Evolutionary conservation across 176 grass and related monocot species (phyloP), one percentile per base, ranked within the genome.

Genomic region (Eleusine indica): DNA sequence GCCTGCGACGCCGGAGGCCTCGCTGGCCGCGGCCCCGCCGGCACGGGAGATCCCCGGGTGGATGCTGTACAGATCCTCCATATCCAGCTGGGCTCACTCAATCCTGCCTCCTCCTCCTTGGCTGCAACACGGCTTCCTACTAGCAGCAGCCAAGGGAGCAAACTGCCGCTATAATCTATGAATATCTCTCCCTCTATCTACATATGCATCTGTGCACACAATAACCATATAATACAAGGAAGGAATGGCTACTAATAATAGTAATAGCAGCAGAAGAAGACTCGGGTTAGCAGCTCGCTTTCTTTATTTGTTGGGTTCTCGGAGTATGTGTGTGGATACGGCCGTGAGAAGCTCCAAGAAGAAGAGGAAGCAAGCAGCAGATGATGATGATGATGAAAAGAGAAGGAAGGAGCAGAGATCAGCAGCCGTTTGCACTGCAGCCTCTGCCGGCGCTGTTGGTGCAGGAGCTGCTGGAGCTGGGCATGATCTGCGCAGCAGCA

Each of bases 11-110:
- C 62, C 84, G 42, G 88, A 90, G 41, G 84, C 77, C 66, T 82
- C 87, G 49, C 80, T 80, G 54, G 62, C 66, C 21, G 83, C 68
- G 5, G 75, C 75, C 56, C 84, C 88, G 60, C 84, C 88, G 60
- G 87, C 68, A 63, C 86, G 57, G 16, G 85, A 80, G 83, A 94
- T 89, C 60, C 90, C 92, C 35, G 93, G 93, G 51, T 96, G 93
- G 74, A 96, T 96, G 80, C 93, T 92, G 90, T 92, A 94, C 77
- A 94, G 84, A 94, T 97, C 92, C 78, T 97, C 93, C 93, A 96
- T 95, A 3, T 38, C 38, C 9, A 58, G 61, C 52, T 38, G 40
- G 14, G 39, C 61, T n/a, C 38, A 47, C 15, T 17, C 51, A 16
- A 51, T 53, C 51, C 51, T 25, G 25, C 25, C 25, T 57, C 79